phyloP scores from a whole-genome alignment of 768 basidiomycete genomes.

The Rhodotorula kratochvilovae region DNA sequence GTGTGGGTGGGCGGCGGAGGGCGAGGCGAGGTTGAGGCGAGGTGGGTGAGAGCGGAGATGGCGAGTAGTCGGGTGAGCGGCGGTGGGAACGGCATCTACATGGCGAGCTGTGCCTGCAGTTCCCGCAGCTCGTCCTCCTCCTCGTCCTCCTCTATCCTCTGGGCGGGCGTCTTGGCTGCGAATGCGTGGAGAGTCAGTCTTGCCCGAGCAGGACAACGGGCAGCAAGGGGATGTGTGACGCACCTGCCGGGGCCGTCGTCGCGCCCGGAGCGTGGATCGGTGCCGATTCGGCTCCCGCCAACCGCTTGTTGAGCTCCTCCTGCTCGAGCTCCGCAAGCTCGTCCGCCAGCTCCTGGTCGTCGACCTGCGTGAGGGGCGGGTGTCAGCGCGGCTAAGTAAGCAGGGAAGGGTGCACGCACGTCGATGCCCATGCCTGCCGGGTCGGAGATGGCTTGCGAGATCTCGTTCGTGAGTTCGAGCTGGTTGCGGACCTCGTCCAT shows the following conservation, averaged over 20 bases:
- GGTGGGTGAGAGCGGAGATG: neutral
- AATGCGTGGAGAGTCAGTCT: conserved; percentile 23
- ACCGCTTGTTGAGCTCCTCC: conserved; percentile 74
- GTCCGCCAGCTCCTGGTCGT: conserved; percentile 68
- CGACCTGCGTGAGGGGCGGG: conserved; percentile 22
- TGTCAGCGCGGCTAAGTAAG: conserved; percentile 13
- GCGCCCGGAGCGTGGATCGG: conserved; percentile 73
- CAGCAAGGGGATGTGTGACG: neutral
- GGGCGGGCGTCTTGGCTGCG: conserved; percentile 48
- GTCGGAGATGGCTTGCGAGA: conserved; percentile 78
- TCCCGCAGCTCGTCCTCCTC: conserved; percentile 84
- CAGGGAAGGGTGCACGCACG: conserved; percentile 55
- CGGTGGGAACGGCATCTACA: conserved; percentile 51
- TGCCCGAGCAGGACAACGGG: neutral
- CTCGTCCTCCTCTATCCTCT: conserved; percentile 66
- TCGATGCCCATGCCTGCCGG: conserved; percentile 63
- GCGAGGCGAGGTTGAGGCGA: too few species aligned
- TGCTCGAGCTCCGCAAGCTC: conserved; percentile 85
- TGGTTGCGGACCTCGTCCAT: conserved; percentile 86
- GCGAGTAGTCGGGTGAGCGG: too few species aligned
- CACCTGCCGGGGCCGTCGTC: conserved; percentile 43
- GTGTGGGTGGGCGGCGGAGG: too few species aligned
- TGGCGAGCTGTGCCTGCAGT: conserved; percentile 79
- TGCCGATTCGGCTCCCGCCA: conserved; percentile 80
- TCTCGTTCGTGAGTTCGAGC: conserved; percentile 85